Conservation (phyloP, 441 rosid species). For the Gossypium gossypioides region DNA sequence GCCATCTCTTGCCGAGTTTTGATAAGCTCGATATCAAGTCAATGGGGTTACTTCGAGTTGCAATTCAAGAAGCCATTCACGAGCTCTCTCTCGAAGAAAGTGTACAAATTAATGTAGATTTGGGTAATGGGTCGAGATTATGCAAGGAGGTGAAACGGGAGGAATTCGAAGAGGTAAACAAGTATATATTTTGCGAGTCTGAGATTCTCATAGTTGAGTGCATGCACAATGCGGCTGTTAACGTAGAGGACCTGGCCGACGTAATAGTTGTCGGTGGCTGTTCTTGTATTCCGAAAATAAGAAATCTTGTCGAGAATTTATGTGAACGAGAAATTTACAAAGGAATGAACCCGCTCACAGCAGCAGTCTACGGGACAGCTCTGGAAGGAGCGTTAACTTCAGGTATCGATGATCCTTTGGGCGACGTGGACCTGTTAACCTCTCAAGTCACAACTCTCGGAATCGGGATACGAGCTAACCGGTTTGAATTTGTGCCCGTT, state of each 20-base stretch:
- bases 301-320: conserved; percentile 28
- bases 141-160: conserved; percentile 35
- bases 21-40: conserved; percentile 39
- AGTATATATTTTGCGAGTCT: conserved; percentile 41
- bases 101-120: conserved; percentile 51
- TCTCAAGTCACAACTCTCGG: conserved; percentile 64
- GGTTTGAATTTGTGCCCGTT: conserved; percentile 45
- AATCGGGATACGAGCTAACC: conserved; percentile 60
- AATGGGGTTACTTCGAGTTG: conserved; percentile 56
- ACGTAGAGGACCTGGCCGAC: conserved; percentile 45
- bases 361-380: conserved; percentile 76
- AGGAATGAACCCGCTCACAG: conserved; percentile 55
- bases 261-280: conserved; percentile 81
- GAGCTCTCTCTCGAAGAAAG: conserved; percentile 40
- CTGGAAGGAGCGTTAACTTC: conserved; percentile 87
- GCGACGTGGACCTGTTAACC: conserved; percentile 64
- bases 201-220: conserved; percentile 52
- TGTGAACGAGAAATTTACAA: conserved; percentile 48
- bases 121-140: conserved; percentile 47
- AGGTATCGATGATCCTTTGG: conserved; percentile 67
- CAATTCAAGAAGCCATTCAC: conserved; percentile 64
- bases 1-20: conserved; percentile 38
- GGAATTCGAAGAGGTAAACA: conserved; percentile 74
- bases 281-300: conserved; percentile 52
- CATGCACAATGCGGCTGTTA: conserved; percentile 51